phyloP scores from a whole-genome alignment of 805 yeast species.

The Candida andamanensis region DNA sequence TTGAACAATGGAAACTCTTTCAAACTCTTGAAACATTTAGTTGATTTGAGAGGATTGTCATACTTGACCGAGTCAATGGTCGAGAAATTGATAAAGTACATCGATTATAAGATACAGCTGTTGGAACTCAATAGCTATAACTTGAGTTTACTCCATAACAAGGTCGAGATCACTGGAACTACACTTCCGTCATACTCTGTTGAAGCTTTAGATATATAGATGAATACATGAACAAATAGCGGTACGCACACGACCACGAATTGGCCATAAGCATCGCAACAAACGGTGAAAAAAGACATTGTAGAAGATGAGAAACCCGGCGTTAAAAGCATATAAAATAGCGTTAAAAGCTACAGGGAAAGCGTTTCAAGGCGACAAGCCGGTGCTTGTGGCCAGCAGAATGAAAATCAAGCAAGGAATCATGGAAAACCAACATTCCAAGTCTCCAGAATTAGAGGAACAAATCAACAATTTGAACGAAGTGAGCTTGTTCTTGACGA shows the following conservation, averaged over 20 bases:
- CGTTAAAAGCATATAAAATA: conserved; percentile 54
- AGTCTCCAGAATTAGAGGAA: conserved; percentile 22
- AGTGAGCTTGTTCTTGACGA: conserved; percentile 61
- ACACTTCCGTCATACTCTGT: conserved; percentile 52
- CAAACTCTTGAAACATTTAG: conserved; percentile 56
- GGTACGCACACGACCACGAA: no score
- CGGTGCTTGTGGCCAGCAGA: conserved; percentile 56
- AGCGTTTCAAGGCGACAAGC: conserved; percentile 50
- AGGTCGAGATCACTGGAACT: conserved; percentile 21
- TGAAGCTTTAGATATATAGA: conserved; percentile 23
- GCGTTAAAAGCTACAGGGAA: conserved; percentile 62
- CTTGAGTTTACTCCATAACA: conserved; percentile 38
- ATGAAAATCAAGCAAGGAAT: conserved; percentile 52
- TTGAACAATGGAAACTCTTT: conserved; percentile 49
- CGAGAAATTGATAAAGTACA: conserved; percentile 37
- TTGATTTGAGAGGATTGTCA: conserved; percentile 70
- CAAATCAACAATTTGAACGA: conserved; percentile 56
- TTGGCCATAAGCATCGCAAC: no score
- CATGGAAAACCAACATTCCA: conserved; percentile 23
- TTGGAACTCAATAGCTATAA: conserved; percentile 38
- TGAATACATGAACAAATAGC: no score
- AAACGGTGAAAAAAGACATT: background rate
- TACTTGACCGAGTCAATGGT: conserved; percentile 41
- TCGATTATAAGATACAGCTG: conserved; percentile 44
- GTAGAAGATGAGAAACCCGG: conserved; percentile 13